Percentiles rank a stretch among this genome's conserved stretches.
Conservation (phyloP, 2,329 filamentous ascomycete genomes). For the Botrytis squamosa region DNA sequence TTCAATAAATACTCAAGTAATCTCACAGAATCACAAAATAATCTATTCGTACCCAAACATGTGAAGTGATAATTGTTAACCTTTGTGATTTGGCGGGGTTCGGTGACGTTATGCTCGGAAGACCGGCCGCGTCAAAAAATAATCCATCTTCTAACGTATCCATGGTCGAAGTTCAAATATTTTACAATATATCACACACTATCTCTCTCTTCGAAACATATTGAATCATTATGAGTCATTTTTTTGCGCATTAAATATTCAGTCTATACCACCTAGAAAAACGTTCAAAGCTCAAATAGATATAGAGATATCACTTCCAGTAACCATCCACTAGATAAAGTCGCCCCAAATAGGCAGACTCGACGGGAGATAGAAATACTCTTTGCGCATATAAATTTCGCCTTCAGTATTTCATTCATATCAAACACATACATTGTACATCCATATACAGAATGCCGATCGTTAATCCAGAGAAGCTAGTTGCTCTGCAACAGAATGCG, state of each 20-base stretch:
- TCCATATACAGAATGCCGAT: slow-evolving; percentile 68
- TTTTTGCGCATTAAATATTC: not conserved
- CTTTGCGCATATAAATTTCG: not conserved
- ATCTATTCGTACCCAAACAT: not conserved
- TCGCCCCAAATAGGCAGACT: slow-evolving; percentile 5
- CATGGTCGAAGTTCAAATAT: not conserved
- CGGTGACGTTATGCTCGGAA: slow-evolving; percentile 1
- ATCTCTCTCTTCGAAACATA: not conserved
- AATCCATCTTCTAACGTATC: not conserved
- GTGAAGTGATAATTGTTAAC: not conserved
- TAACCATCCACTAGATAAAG: not conserved
- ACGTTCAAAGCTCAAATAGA: not conserved
- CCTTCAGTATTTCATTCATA: not conserved
- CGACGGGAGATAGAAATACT: not conserved
- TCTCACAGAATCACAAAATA: too few relatives aligned
- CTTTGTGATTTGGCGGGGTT: not conserved
- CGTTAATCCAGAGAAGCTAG: slow-evolving; percentile 85
- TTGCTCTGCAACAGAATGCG: slow-evolving; percentile 82
- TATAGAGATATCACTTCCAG: not conserved
- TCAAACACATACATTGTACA: slow-evolving; percentile 23
- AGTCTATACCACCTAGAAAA: not conserved
- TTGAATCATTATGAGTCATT: slow-evolving; percentile 17
- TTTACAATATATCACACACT: not conserved
- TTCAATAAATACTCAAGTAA: too few relatives aligned
- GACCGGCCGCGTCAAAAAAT: slow-evolving; percentile 10